Conservation (phyloP, 2,329 filamentous ascomycete species). For the Alternaria triticimaculans region DNA sequence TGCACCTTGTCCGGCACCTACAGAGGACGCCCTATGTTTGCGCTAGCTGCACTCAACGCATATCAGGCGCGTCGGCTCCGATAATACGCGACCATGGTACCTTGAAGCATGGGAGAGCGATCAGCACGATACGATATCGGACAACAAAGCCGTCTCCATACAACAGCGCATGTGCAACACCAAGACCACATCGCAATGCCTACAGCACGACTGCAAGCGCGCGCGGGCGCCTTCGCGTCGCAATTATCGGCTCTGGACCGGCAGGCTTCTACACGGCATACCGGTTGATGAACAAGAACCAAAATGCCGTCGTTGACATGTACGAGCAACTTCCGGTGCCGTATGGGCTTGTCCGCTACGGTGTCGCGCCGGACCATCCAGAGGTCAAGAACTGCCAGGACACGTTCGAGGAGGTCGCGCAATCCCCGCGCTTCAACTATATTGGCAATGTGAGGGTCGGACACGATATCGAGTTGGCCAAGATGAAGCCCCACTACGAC, state of each 20-base stretch:
- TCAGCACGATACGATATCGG: conserved; percentile 9
- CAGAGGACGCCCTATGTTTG: conserved; percentile 29
- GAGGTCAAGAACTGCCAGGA: conserved; percentile 99
- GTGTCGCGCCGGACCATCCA: conserved; percentile 97
- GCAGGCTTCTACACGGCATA: conserved; percentile 96
- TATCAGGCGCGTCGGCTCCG: conserved; percentile 6
- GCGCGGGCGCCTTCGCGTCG: conserved; percentile 72
- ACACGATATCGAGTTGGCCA: conserved; percentile 68
- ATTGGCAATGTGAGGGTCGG: conserved; percentile 88
- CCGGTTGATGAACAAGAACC: conserved; percentile 77
- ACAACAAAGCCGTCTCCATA: conserved; percentile 11
- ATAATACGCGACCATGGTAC: not conserved
- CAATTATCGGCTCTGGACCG: conserved; percentile 90
- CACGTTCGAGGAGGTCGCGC: conserved; percentile 87
- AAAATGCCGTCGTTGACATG: conserved; percentile 84
- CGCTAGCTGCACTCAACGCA: conserved; percentile 34
- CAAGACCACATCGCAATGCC: conserved; percentile 17
- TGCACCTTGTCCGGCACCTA: conserved; percentile 27
- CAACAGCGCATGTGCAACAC: not conserved
- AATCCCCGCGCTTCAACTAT: conserved; percentile 83
- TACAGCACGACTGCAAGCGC: conserved; percentile 29
- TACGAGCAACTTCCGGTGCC: conserved; percentile 93
- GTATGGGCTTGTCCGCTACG: conserved; percentile 89
- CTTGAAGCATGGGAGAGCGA: conserved; percentile 4
- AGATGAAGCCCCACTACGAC: conserved; percentile 83